Evolutionary conservation across 176 grass and related monocot species (phyloP).

Genomic region (Neostapfia colusana): DNA sequence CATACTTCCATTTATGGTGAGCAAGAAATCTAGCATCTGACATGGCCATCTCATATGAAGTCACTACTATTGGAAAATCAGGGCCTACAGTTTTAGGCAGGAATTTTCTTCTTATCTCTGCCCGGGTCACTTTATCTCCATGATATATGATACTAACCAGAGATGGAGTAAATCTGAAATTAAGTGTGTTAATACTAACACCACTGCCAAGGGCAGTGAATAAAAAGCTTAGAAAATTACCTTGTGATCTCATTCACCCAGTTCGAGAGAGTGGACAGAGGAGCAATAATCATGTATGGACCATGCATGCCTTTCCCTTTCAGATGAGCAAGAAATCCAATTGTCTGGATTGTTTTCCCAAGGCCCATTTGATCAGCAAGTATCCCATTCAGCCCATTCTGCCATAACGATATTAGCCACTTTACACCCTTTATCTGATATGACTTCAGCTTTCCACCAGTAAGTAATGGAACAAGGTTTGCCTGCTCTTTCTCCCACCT

Average conservation of each 20-base stretch:
- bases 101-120: conserved; percentile 75
- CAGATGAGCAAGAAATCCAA: conserved; percentile 94
- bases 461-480: conserved; percentile 83
- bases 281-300: conserved; percentile 89
- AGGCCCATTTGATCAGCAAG: conserved; percentile 98
- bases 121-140: conserved; percentile 62
- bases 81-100: conserved; percentile 62
- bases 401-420: conserved; percentile 97
- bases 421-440: conserved; percentile 99
- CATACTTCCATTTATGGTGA: conserved; percentile 87
- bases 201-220: background rate
- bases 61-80: conserved; percentile 79
- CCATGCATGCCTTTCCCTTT: conserved; percentile 90
- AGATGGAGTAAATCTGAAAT: conserved; percentile 86
- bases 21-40: conserved; percentile 69
- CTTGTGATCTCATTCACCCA: conserved; percentile 88
- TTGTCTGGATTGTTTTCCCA: conserved; percentile 97
- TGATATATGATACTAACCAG: conserved; percentile 77
- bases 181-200: conserved; percentile 26
- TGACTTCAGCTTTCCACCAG: conserved; percentile 82
- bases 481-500: conserved; percentile 68
- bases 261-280: conserved; percentile 96
- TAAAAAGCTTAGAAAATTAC: conserved; percentile 39
- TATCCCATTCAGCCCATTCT: conserved; percentile 94
- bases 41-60: conserved; percentile 86